A percentile compares a stretch with the other conserved stretches of the same genome.
Evolutionary conservation across 2,329 filamentous ascomycete genomes (phyloP).

Genomic region (Colletotrichum sp.): DNA sequence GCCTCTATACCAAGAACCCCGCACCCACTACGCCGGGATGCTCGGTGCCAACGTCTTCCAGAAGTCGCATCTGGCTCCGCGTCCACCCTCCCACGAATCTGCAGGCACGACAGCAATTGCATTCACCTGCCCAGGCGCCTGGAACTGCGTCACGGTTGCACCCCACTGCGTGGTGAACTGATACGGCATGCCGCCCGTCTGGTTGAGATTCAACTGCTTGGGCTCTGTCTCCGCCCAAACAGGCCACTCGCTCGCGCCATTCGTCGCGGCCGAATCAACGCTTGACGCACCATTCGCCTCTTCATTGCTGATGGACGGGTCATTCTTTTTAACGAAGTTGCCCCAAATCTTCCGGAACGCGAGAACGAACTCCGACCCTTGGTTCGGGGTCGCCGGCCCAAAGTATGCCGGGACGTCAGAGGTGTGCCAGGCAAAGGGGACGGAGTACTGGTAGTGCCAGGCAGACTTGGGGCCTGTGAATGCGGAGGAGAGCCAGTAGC

Average conservation of each 20-base stretch:
- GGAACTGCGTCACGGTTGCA: slow-evolving; percentile 27
- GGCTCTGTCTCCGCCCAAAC: slow-evolving; percentile 34
- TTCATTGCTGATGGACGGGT: slow-evolving; percentile 40
- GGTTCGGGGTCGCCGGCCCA: slow-evolving; percentile 28
- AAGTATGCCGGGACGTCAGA: slow-evolving; percentile 42
- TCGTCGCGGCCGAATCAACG: slow-evolving; percentile 23
- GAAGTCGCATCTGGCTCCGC: slow-evolving; percentile 50
- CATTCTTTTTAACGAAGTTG: slow-evolving; percentile 47
- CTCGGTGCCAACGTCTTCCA: slow-evolving; percentile 34
- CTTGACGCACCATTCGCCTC: slow-evolving; percentile 30
- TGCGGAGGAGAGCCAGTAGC: slow-evolving; percentile 59
- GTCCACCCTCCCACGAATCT: slow-evolving; percentile 50
- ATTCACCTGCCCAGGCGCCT: slow-evolving; percentile 35
- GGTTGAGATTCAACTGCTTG: slow-evolving; percentile 49
- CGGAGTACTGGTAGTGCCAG: slow-evolving; percentile 56
- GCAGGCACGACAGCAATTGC: slow-evolving; percentile 45
- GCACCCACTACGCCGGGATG: background rate
- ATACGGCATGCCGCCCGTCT: slow-evolving; percentile 43
- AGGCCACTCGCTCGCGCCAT: slow-evolving; percentile 33
- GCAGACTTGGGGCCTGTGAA: slow-evolving; percentile 32
- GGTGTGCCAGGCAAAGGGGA: slow-evolving; percentile 43
- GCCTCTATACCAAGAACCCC: too few relatives aligned
- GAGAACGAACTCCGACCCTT: slow-evolving; percentile 29
- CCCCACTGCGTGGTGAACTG: slow-evolving; percentile 12
- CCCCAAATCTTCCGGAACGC: slow-evolving; percentile 50